Conservation (phyloP, 2,329 filamentous ascomycete genomes). For the Penicillium paneum region DNA sequence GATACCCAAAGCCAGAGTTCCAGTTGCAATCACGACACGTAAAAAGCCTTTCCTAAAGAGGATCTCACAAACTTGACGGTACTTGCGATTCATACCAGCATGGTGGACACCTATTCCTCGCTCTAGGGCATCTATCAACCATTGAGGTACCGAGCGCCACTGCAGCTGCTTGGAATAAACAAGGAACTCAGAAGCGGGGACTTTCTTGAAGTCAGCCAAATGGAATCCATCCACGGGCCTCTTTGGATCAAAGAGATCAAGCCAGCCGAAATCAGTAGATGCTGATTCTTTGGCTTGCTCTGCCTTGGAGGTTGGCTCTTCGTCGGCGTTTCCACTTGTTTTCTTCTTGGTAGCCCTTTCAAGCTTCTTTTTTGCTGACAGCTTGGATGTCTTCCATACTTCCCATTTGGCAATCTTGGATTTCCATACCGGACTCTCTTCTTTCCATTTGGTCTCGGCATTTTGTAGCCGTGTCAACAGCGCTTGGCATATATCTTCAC, state of each 20-base stretch:
- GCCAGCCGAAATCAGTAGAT: constrained; percentile 54
- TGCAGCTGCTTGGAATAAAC: constrained; percentile 52
- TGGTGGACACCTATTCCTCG: constrained; percentile 75
- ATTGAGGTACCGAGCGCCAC: constrained; percentile 45
- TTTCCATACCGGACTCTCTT: constrained; percentile 56
- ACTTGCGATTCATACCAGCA: constrained; percentile 73
- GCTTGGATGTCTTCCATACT: constrained; percentile 27
- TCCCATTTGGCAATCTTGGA: constrained; percentile 58
- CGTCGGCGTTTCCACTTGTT: constrained; percentile 38
- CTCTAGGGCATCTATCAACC: constrained; percentile 58
- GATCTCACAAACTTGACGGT: constrained; percentile 60
- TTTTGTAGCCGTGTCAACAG: constrained; percentile 54
- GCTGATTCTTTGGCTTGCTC: constrained; percentile 55
- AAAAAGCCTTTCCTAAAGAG: constrained; percentile 61
- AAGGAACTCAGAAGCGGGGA: constrained; percentile 58
- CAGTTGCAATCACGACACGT: constrained; percentile 69
- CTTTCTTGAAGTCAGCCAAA: constrained; percentile 62
- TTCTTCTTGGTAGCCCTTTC: constrained; percentile 37
- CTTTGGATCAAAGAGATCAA: constrained; percentile 66
- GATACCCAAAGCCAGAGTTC: constrained; percentile 72
- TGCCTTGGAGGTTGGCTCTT: constrained; percentile 51
- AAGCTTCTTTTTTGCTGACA: constrained; percentile 47
- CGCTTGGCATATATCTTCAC: constrained; percentile 56
- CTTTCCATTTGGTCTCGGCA: constrained; percentile 49
- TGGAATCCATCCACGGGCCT: constrained; percentile 48